Evolutionary conservation across 148 eudicot genomes (phyloP).

Genomic region (Camellia japonica): DNA sequence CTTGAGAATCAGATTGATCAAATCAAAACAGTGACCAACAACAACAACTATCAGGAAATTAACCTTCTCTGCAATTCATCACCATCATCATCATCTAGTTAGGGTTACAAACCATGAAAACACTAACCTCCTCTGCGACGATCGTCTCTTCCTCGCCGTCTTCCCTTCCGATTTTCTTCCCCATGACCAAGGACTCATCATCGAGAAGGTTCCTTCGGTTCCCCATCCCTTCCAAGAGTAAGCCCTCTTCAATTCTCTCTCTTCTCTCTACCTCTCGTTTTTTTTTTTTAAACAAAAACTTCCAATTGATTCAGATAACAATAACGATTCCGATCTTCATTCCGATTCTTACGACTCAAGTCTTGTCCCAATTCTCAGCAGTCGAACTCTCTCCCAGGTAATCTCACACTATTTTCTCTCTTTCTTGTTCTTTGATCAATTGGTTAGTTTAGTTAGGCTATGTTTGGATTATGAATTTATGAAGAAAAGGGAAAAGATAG

Average conservation of each 20-base stretch:
- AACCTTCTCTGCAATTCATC: neutral
- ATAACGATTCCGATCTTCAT: constrained; percentile 52
- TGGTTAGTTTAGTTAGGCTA: neutral
- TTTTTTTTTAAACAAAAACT: neutral
- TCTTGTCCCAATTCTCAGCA: constrained; percentile 50
- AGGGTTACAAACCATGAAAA: constrained; percentile 35
- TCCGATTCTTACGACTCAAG: constrained; percentile 40
- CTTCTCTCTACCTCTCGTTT: neutral
- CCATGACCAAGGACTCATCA: constrained; percentile 27
- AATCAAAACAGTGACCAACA: no score
- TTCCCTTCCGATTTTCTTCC: constrained; percentile 46
- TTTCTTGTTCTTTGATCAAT: neutral
- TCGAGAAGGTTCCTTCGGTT: constrained; percentile 38
- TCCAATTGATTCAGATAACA: constrained; percentile 35
- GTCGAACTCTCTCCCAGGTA: constrained; percentile 62
- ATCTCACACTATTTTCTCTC: neutral
- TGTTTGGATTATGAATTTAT: no score
- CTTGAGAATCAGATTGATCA: no score
- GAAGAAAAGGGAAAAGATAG: no score
- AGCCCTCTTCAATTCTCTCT: neutral
- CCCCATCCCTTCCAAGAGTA: constrained; percentile 55
- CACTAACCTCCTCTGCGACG: constrained; percentile 41
- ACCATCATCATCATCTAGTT: no score
- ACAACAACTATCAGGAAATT: neutral
- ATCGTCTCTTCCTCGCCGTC: constrained; percentile 38